Evolutionary conservation across 2,329 filamentous ascomycete species (phyloP).

Genomic region (Aspergillus ruber): DNA sequence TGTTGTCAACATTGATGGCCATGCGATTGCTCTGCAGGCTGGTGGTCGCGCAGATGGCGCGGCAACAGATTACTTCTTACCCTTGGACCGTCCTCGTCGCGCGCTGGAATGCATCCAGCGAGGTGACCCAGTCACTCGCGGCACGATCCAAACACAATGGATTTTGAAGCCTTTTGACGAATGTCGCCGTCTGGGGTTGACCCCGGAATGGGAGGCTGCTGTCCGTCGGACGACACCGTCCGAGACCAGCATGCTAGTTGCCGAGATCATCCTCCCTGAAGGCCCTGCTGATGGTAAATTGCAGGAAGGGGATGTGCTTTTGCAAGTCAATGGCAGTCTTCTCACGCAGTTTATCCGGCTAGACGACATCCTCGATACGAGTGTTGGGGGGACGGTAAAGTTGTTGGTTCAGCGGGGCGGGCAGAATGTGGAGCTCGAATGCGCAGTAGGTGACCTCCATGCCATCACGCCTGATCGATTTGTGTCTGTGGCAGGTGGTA

Average conservation of each 20-base stretch:
- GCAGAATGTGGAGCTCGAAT: conserved; percentile 74
- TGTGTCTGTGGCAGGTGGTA: conserved; percentile 85
- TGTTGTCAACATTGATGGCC: conserved; percentile 90
- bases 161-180: conserved; percentile 96
- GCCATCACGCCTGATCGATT: conserved; percentile 93
- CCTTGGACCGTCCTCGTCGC: conserved; percentile 80
- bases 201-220: conserved; percentile 75
- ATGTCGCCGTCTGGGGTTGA: conserved; percentile 80
- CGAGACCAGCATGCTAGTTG: conserved; percentile 94
- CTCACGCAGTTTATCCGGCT: conserved; percentile 88
- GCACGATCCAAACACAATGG: conserved; percentile 98
- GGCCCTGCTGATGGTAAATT: conserved; percentile 82
- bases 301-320: conserved; percentile 86
- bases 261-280: conserved; percentile 86
- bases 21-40: conserved; percentile 85
- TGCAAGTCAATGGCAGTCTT: conserved; percentile 89
- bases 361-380: conserved; percentile 86
- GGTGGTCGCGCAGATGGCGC: conserved; percentile 90
- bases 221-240: conserved; percentile 78
- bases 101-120: conserved; percentile 80
- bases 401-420: conserved; percentile 84
- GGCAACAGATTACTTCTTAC: conserved; percentile 95
- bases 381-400: conserved; percentile 69
- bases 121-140: conserved; percentile 69
- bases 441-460: conserved; percentile 84